phyloP scores from a whole-genome alignment of 306 rosid genomes.

The Prunus mume region DNA sequence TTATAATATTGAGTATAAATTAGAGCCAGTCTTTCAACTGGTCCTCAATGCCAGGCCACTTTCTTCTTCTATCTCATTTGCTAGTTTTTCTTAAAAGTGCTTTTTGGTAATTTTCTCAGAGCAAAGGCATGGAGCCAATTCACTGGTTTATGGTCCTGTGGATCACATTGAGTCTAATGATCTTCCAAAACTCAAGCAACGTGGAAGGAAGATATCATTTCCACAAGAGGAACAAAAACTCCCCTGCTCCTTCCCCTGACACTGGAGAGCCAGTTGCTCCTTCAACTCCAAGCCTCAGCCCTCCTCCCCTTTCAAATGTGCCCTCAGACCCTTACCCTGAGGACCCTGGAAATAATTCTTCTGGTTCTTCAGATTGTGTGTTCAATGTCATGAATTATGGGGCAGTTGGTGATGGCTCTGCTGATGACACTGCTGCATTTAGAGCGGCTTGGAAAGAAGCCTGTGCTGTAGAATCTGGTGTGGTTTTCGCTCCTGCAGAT shows the following conservation, averaged over 20 bases:
- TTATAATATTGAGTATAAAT: conserved; percentile 35
- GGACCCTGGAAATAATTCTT: conserved; percentile 40
- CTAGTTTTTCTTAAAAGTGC: conserved; percentile 18
- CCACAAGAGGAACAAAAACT: conserved; percentile 45
- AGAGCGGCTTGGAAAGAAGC: conserved; percentile 92
- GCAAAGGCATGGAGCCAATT: conserved; percentile 39
- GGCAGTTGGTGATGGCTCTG: conserved; percentile 78
- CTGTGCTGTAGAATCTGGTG: conserved; percentile 72
- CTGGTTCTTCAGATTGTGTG: conserved; percentile 33
- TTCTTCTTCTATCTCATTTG: conserved; percentile 7
- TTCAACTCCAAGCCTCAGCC: conserved; percentile 28
- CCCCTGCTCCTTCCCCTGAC: conserved; percentile 27
- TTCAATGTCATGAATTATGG: conserved; percentile 78
- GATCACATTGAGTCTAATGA: conserved; percentile 16
- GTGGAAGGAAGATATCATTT: conserved; percentile 76
- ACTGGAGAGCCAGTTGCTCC: conserved; percentile 9
- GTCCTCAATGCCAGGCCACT: conserved; percentile 29
- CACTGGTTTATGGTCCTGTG: conserved; percentile 26
- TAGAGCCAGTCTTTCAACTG: conserved; percentile 21
- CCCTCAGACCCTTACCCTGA: conserved; percentile 75
- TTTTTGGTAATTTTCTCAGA: conserved; percentile 24
- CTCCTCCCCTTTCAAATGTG: conserved; percentile 21
- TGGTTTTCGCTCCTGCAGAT: conserved; percentile 59
- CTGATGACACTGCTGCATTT: conserved; percentile 83
- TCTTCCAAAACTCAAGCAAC: conserved; percentile 26